Evolutionary conservation across 768 basidiomycete genomes (phyloP), one percentile per base, ranked within the genome.

Genomic region (Hericium rajendrae): DNA sequence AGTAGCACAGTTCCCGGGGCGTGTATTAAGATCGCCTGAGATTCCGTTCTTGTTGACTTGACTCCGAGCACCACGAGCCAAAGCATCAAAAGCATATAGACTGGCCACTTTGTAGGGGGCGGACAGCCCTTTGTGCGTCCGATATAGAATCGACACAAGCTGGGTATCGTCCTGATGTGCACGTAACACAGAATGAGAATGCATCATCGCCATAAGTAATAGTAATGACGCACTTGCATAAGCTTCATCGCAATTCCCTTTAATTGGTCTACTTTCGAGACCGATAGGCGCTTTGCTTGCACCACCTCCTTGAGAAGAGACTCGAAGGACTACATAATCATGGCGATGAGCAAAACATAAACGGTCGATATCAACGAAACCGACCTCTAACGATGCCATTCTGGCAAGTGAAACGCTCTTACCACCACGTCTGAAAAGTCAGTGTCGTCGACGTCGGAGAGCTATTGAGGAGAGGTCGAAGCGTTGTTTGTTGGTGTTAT

Each of bases 1-100:
- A 2, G 86, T 87, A 6, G 88, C 88, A 62, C 78, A 78, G 65
- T 88, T 89, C 61, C 88, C 87, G 60, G 78, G 79, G 53, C 70
- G 72, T 40, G 79, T 72, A 57, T 77, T 78, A 51, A 77, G 63
- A 64, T 86, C 82, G 62, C 76, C 80, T 61, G 79, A 74, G 26
- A 83, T 67, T 53, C 77, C 75, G 54, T 81, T 79, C 69, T 93
- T 94, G 65, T 74, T 83, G 48, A 76, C 82, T 50, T 83, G 77
- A 58, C 76, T 75, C 58, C 84, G 79, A 18, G 92, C 91, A 16
- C 86, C 93, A 57, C 95, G 85, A 46, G 91, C 82, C 59, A 99
- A 78, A 18, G 94, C 90, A 72, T 99, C 94, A 68, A 99, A 91
- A 41, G 87, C 84, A 71, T 98, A 99, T 52, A 99, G 77, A 72